Percentiles rank a stretch among this genome's conserved stretches.
phyloP scores from a whole-genome alignment of 1,139 yeast species.

The Zygosaccharomyces pseudobailii region DNA sequence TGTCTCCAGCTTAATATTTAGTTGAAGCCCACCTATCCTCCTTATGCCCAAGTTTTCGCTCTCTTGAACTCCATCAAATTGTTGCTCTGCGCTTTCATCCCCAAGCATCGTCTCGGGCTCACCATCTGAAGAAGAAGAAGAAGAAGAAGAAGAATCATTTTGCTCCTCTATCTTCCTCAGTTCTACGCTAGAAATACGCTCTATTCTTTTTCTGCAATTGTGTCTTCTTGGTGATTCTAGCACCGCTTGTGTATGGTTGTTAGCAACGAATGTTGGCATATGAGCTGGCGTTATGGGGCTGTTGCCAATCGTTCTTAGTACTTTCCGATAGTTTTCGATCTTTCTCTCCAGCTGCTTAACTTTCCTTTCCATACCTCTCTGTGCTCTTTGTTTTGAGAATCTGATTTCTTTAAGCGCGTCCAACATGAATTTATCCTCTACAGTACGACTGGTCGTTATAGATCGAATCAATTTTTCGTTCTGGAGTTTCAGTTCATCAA shows the following conservation, averaged over 20 bases:
- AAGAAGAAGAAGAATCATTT: constrained; percentile 16
- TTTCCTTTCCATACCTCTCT: constrained; percentile 27
- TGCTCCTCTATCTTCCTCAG: constrained; percentile 26
- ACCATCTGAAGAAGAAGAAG: constrained; percentile 12
- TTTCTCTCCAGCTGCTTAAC: constrained; percentile 29
- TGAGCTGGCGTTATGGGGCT: constrained; percentile 5
- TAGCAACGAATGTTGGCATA: constrained; percentile 2
- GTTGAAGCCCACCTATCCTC: constrained; percentile 17
- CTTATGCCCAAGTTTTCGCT: constrained; percentile 7
- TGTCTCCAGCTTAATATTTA: constrained; percentile 15
- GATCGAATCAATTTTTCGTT: constrained; percentile 33
- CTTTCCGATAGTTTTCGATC: constrained; percentile 26
- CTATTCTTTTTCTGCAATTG: constrained; percentile 11
- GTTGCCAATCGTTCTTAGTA: constrained; percentile 20
- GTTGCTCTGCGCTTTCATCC: background rate
- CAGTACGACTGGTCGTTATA: constrained; percentile 24
- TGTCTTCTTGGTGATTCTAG: constrained; percentile 6
- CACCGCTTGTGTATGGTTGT: constrained; percentile 1
- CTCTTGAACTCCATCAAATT: background rate
- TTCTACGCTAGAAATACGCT: constrained; percentile 24
- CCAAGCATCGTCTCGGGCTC: constrained; percentile 6
- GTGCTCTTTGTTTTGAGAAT: constrained; percentile 11
- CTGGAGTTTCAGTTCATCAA: constrained; percentile 31
- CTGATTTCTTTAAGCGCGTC: constrained; percentile 22
- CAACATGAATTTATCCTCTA: constrained; percentile 24